A percentile compares a stretch with the other conserved stretches of the same genome.
These are phyloP conservation scores for Stagonosporopsis rhizophila DNA, from an alignment of 2,329 filamentous ascomycete genomes.

Conservation along the genomic window DNA sequence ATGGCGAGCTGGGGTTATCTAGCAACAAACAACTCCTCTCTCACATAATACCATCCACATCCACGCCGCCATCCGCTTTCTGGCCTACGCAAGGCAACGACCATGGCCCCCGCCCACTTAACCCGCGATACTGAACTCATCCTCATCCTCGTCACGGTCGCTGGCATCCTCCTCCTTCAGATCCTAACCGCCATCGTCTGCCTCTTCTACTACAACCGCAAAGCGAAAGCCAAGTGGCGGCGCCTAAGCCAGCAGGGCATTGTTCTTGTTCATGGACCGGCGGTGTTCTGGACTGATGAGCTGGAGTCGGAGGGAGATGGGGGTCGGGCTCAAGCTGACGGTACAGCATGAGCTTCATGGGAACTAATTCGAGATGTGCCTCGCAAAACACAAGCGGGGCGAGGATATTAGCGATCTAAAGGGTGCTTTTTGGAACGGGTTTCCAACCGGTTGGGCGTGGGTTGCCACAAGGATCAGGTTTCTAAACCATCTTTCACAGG, in stretches of 20 bases:
- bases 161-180: background rate
- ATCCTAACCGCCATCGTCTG: background rate
- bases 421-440: too few relatives aligned
- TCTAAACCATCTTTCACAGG: too few relatives aligned
- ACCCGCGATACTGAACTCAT: background rate
- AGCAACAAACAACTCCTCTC: too few relatives aligned
- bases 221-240: constrained; percentile 23
- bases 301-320: background rate
- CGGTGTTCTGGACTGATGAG: constrained; percentile 22
- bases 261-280: constrained; percentile 19
- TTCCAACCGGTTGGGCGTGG: too few relatives aligned
- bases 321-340: too few relatives aligned
- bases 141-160: background rate
- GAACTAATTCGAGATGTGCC: too few relatives aligned
- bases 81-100: background rate
- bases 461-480: too few relatives aligned
- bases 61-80: background rate
- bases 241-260: constrained; percentile 18
- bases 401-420: too few relatives aligned
- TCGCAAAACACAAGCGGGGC: too few relatives aligned
- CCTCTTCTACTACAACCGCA: constrained; percentile 8
- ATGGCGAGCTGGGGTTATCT: too few relatives aligned
- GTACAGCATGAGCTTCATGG: too few relatives aligned
- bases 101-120: background rate
- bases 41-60: background rate